These are phyloP conservation scores for Trifolium subterraneum DNA, from an alignment of 306 rosid genomes.

Conservation along the genomic window DNA sequence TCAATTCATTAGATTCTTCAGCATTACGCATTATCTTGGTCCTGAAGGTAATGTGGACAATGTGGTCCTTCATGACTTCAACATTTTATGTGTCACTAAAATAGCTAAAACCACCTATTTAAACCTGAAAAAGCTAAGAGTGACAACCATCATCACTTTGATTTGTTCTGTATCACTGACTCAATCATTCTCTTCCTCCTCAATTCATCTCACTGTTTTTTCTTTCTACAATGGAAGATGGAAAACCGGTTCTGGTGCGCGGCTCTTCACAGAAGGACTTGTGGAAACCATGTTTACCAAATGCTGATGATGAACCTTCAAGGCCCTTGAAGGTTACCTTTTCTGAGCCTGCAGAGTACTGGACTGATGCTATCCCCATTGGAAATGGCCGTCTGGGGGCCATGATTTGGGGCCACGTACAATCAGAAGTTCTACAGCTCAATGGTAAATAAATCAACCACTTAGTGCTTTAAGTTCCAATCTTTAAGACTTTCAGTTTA, in stretches of 20 bases:
- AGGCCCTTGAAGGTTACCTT: slow-evolving; percentile 73
- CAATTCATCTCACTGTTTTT: neutral
- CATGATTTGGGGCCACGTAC: slow-evolving; percentile 89
- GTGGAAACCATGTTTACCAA: slow-evolving; percentile 57
- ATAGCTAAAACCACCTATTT: neutral
- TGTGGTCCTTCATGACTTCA: slow-evolving; percentile 12
- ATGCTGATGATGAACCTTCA: slow-evolving; percentile 40
- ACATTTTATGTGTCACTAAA: neutral
- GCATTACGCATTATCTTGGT: neutral
- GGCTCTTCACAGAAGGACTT: slow-evolving; percentile 54
- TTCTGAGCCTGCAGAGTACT: slow-evolving; percentile 64
- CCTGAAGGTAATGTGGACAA: neutral
- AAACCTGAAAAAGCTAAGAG: neutral
- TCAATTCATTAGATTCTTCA: neutral
- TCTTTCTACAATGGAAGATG: slow-evolving; percentile 49
- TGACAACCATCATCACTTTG: neutral
- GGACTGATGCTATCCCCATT: slow-evolving; percentile 87
- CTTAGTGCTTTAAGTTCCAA: neutral
- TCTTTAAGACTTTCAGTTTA: neutral
- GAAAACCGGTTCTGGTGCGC: slow-evolving; percentile 56
- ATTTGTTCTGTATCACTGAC: slow-evolving; percentile 13
- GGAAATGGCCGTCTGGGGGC: slow-evolving; percentile 97
- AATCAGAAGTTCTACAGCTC: slow-evolving; percentile 76
- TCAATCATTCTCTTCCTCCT: neutral
- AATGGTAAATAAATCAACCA: slow-evolving; percentile 53